Percentiles rank a stretch among this genome's conserved stretches.
phyloP scores from a whole-genome alignment of 2,329 filamentous ascomycete genomes.

The Cytospora leucostoma region DNA sequence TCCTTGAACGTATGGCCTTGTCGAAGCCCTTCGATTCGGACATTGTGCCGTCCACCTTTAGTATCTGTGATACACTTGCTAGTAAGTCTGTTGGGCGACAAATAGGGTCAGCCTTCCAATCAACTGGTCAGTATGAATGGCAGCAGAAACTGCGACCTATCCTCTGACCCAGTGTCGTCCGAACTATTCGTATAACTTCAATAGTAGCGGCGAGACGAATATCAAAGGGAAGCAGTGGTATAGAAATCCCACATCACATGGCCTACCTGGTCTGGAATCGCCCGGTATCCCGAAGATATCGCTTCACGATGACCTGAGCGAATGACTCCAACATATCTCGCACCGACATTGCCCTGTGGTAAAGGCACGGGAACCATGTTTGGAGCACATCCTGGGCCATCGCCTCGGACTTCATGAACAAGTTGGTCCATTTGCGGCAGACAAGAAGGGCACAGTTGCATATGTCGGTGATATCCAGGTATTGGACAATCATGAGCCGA shows the following conservation, averaged over 20 bases:
- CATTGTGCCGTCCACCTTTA: background rate
- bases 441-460: slow-evolving; percentile 13
- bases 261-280: slow-evolving; percentile 12
- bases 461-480: slow-evolving; percentile 7
- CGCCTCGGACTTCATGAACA: background rate
- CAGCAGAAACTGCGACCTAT: background rate
- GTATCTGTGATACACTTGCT: background rate
- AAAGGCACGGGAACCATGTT: background rate
- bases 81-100: background rate
- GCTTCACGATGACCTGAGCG: background rate
- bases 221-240: too few relatives aligned
- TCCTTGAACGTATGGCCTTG: slow-evolving; percentile 6
- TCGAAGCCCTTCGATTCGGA: slow-evolving; percentile 9
- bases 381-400: background rate
- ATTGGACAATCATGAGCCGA: slow-evolving; percentile 11
- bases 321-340: background rate
- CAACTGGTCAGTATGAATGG: background rate
- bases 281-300: background rate
- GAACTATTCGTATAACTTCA: too few relatives aligned
- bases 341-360: background rate
- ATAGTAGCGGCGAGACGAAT: too few relatives aligned
- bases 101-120: background rate
- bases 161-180: background rate
- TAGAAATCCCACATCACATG: too few relatives aligned
- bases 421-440: slow-evolving; percentile 13